These are phyloP conservation scores for Rubus parviflorus DNA, from an alignment of 306 rosid genomes.

Conservation along the genomic window DNA sequence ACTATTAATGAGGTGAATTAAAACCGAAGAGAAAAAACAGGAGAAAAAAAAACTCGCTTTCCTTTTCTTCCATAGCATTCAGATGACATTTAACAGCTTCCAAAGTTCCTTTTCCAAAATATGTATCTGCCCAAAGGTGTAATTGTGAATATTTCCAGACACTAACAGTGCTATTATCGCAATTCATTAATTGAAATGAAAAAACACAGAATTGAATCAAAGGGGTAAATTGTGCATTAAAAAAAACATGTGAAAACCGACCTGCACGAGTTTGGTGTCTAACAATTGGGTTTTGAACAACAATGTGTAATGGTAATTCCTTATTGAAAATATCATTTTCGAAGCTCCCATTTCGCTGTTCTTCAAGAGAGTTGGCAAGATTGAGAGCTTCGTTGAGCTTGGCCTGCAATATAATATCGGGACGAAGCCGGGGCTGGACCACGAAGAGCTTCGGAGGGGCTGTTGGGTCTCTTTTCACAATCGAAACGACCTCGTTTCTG, in stretches of 20 bases:
- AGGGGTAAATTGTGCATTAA: no score
- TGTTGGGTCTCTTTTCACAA: constrained; percentile 38
- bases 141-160: background rate
- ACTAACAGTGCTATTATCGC: background rate
- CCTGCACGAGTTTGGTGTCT: constrained; percentile 72
- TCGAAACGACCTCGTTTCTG: constrained; percentile 21
- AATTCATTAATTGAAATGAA: background rate
- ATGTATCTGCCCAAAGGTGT: constrained; percentile 50
- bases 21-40: constrained; percentile 9
- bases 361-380: constrained; percentile 83
- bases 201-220: background rate
- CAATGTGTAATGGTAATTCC: constrained; percentile 60
- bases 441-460: constrained; percentile 70
- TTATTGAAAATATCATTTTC: constrained; percentile 56
- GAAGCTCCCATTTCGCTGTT: constrained; percentile 74
- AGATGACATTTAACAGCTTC: constrained; percentile 64
- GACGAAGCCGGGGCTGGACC: constrained; percentile 86
- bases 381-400: constrained; percentile 94
- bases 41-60: constrained; percentile 4
- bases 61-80: constrained; percentile 61
- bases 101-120: constrained; percentile 83
- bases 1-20: background rate
- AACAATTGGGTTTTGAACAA: constrained; percentile 77
- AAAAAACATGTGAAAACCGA: constrained; percentile 9
- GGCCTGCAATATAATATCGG: constrained; percentile 56